Evolutionary conservation across 192 early-diverging fungal species (phyloP), one percentile per base, ranked within the genome.

Genomic region (Backusella circina): DNA sequence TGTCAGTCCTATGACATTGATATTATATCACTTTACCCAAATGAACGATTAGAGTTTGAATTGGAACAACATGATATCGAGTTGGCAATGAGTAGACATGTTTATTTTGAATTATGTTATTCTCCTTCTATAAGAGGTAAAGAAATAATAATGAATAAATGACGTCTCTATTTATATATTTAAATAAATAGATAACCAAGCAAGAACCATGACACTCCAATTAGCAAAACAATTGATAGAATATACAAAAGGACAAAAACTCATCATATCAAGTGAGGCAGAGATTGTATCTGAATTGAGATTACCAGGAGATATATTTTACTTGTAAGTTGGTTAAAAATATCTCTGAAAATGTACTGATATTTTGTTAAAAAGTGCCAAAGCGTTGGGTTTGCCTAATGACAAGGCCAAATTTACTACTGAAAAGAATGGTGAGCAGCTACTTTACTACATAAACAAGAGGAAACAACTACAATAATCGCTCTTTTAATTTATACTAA

Each of bases 71-170:
- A 38, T 23, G 41, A 70, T 70, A 9, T 70, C 18, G 39, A 47
- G 1, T 44, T 8, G 28, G 69, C 69, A 16, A 9, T 70, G 5
- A 37, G 39, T 30, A 70, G 39, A 70, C 2, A 30, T 47, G 16
- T 70, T 5, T 70, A 44, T 70, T 70, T 70, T 23, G 69, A 70
- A 47, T 30, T 70, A 44, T 70, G 69, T 16, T 70, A 70, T 70
- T 38, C 69, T 8, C 26, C 38, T 70, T 38, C 69, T 16, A 70
- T 70, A 28, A 41, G 41, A 70, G 69, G 69, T 70, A 70, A 65
- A 32, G 4, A 13, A 64, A n/a, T n/a, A n/a, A n/a, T n/a, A n/a
- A n/a, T n/a, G n/a, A n/a, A n/a, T n/a, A n/a, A n/a, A n/a, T n/a
- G n/a, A n/a, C n/a, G n/a, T n/a, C n/a, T n/a, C n/a, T n/a, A n/a